phyloP scores from a whole-genome alignment of 371 early-diverging fungal species.

The Lichtheimia ornata region DNA sequence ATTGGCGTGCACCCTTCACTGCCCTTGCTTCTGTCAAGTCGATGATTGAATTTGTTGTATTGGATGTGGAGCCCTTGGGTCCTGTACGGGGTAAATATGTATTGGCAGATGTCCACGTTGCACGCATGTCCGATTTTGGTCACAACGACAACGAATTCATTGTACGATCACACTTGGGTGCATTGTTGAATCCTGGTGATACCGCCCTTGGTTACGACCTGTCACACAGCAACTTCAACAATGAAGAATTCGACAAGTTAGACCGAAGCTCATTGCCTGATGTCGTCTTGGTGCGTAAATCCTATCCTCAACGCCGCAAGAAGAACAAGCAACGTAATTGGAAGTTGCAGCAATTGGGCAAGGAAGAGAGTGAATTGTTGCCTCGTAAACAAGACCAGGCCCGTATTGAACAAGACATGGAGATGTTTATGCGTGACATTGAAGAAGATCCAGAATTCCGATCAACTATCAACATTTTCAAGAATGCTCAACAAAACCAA shows the following conservation, averaged over 20 bases:
- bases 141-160: conserved; percentile 82
- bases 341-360: conserved; percentile 87
- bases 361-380: conserved; percentile 84
- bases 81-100: conserved; percentile 75
- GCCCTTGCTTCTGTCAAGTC: conserved; percentile 75
- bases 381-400: conserved; percentile 76
- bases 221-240: conserved; percentile 88
- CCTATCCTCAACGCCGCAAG: conserved; percentile 87
- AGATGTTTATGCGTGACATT: conserved; percentile 91
- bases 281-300: conserved; percentile 88
- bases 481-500: conserved; percentile 37
- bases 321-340: conserved; percentile 86
- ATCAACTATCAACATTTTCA: conserved; percentile 91
- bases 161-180: conserved; percentile 93
- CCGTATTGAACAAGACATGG: conserved; percentile 79
- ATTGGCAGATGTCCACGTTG: conserved; percentile 80
- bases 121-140: conserved; percentile 79
- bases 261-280: conserved; percentile 75
- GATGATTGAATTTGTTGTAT: conserved; percentile 89
- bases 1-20: conserved; percentile 84
- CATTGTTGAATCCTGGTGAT: conserved; percentile 90
- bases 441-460: conserved; percentile 97
- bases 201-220: conserved; percentile 92
- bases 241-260: conserved; percentile 74
- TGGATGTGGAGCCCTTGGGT: conserved; percentile 89